Evolutionary conservation across 176 grass and related monocot species (phyloP).

Genomic region (maize (Zea mays)): DNA sequence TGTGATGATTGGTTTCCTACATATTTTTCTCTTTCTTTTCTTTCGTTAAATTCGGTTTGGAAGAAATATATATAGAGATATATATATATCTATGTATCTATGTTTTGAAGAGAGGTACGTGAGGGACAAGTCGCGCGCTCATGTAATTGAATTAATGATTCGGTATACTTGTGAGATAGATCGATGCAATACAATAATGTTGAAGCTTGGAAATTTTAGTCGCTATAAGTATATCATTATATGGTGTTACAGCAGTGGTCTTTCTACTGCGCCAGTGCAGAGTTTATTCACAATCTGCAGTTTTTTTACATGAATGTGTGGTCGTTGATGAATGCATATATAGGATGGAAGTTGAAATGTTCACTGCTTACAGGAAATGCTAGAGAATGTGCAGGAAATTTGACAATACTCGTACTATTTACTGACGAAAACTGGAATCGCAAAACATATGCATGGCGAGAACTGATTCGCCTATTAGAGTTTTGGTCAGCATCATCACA

Average conservation of each 20-base stretch:
- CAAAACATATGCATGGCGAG: background rate
- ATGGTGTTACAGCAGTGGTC: background rate
- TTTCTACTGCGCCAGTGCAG: background rate
- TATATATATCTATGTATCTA: constrained; percentile 5
- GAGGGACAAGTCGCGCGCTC: constrained; percentile 21
- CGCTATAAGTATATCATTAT: background rate
- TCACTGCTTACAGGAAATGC: background rate
- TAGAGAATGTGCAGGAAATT: background rate
- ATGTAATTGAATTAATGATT: constrained; percentile 33
- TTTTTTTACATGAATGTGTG: background rate
- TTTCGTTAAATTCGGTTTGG: constrained; percentile 37
- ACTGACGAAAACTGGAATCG: background rate
- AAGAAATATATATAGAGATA: background rate
- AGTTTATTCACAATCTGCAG: background rate
- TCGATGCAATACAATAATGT: constrained; percentile 50
- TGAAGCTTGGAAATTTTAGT: constrained; percentile 27
- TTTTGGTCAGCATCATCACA: background rate
- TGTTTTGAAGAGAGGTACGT: constrained; percentile 29
- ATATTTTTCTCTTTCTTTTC: background rate
- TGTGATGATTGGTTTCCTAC: constrained; percentile 31
- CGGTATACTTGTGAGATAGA: constrained; percentile 61
- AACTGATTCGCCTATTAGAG: background rate
- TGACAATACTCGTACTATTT: too few species aligned
- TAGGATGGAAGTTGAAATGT: background rate
- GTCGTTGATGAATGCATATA: background rate